These are phyloP conservation scores for Thinopyrum elongatum DNA, from an alignment of 176 grass and related monocot species.

Conservation along the genomic window DNA sequence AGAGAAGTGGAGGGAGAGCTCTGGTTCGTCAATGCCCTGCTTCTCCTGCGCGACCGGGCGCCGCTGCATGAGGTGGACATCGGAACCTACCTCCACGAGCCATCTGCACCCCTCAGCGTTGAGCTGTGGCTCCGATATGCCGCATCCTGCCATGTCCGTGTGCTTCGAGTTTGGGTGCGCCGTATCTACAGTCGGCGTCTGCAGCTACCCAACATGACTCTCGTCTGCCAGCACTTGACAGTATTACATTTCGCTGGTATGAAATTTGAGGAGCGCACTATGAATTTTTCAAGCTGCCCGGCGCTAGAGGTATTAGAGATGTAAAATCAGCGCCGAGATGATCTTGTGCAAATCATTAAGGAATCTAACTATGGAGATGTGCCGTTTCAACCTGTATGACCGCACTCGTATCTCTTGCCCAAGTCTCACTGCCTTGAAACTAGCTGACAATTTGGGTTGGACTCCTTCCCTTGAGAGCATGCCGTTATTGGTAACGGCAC, in stretches of 20 bases:
- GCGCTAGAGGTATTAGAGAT: neutral
- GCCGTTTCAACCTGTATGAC: neutral
- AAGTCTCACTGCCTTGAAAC: neutral
- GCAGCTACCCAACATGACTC: neutral
- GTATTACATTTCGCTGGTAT: neutral
- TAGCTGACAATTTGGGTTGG: neutral
- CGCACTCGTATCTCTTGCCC: neutral
- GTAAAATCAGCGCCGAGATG: neutral
- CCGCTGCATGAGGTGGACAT: neutral
- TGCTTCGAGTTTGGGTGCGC: neutral
- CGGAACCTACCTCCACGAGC: neutral
- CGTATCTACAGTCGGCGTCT: neutral
- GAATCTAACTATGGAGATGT: neutral
- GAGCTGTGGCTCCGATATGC: neutral
- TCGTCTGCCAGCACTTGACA: neutral
- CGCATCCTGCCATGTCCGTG: neutral
- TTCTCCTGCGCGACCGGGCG: neutral
- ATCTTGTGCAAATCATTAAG: neutral
- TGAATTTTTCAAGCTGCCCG: neutral
- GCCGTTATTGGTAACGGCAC: neutral
- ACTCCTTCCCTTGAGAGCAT: slow-evolving; percentile 1
- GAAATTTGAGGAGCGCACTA: neutral
- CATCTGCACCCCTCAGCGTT: neutral
- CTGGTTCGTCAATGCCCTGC: neutral
- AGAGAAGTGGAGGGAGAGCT: neutral